phyloP scores from a whole-genome alignment of 2,329 filamentous ascomycete genomes.

The Geosmithia flava region DNA sequence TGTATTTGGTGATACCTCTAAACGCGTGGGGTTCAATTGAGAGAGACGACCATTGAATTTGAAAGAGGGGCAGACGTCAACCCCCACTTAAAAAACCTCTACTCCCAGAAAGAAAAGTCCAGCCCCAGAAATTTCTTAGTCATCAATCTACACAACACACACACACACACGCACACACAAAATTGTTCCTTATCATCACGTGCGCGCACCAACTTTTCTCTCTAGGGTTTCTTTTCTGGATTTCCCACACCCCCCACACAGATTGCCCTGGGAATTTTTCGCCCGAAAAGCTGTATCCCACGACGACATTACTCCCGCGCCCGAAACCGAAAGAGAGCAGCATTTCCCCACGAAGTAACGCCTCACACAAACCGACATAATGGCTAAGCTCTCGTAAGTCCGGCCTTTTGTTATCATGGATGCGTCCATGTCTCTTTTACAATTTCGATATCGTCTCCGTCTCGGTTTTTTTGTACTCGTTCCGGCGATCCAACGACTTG shows the following conservation, averaged over 20 bases:
- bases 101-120: too few species aligned
- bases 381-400: slow-evolving; percentile 54
- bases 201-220: slow-evolving; percentile 14
- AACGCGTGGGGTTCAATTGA: too few species aligned
- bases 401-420: not conserved
- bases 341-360: slow-evolving; percentile 24
- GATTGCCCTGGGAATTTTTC: slow-evolving; percentile 19
- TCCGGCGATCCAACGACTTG: too few species aligned
- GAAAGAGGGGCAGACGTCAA: too few species aligned
- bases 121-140: too few species aligned
- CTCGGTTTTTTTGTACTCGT: too few species aligned
- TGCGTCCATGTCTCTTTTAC: not conserved
- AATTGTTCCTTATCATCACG: slow-evolving; percentile 16
- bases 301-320: slow-evolving; percentile 15
- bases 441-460: too few species aligned
- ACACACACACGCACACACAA: too few species aligned
- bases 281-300: slow-evolving; percentile 19
- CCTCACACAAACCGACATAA: slow-evolving; percentile 37
- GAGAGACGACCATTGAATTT: too few species aligned
- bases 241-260: slow-evolving; percentile 19
- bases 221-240: slow-evolving; percentile 21
- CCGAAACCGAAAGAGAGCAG: slow-evolving; percentile 16
- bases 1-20: too few species aligned
- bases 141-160: too few species aligned
- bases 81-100: too few species aligned